A percentile compares a stretch with the other conserved stretches of the same genome.
These are phyloP conservation scores for Rhizopogon sp. DNA, from an alignment of 768 basidiomycete species.

Conservation along the genomic window DNA sequence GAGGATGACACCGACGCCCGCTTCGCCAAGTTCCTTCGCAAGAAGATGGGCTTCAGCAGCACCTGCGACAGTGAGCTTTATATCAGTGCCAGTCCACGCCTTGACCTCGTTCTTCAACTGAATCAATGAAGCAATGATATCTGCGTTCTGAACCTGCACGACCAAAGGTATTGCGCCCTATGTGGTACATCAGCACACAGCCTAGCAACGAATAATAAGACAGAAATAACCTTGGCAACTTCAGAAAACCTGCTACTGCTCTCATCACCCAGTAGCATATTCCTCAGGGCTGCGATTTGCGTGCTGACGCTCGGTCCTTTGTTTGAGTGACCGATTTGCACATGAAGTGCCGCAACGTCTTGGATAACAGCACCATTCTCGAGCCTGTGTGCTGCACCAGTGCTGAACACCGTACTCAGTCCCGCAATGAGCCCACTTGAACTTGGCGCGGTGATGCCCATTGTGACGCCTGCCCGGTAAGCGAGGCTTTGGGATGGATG, in stretches of 20 bases:
- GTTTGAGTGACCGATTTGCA: slow-evolving; percentile 45
- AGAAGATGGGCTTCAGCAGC: slow-evolving; percentile 69
- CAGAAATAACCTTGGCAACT: slow-evolving; percentile 35
- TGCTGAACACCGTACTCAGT: slow-evolving; percentile 53
- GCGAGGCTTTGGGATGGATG: slow-evolving; percentile 46
- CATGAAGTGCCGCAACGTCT: slow-evolving; percentile 56
- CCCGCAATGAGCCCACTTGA: slow-evolving; percentile 50
- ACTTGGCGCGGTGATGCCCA: slow-evolving; percentile 52
- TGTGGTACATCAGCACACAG: background rate
- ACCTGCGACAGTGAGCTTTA: slow-evolving; percentile 61
- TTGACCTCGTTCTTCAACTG: slow-evolving; percentile 64
- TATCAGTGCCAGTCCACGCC: slow-evolving; percentile 30
- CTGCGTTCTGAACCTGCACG: slow-evolving; percentile 69
- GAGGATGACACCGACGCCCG: slow-evolving; percentile 68
- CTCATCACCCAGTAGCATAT: slow-evolving; percentile 43
- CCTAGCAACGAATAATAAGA: background rate
- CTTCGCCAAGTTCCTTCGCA: slow-evolving; percentile 64
- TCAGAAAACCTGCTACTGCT: slow-evolving; percentile 30
- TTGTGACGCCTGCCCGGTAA: slow-evolving; percentile 61
- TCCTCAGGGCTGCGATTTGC: slow-evolving; percentile 71
- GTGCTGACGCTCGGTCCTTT: slow-evolving; percentile 61
- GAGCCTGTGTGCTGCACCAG: slow-evolving; percentile 51
- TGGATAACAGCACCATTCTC: slow-evolving; percentile 55
- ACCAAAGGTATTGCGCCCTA: slow-evolving; percentile 74
- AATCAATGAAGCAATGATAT: slow-evolving; percentile 76